Evolutionary conservation across 257 asterid species (phyloP).

Genomic region (Solanum pimpinellifolium): DNA sequence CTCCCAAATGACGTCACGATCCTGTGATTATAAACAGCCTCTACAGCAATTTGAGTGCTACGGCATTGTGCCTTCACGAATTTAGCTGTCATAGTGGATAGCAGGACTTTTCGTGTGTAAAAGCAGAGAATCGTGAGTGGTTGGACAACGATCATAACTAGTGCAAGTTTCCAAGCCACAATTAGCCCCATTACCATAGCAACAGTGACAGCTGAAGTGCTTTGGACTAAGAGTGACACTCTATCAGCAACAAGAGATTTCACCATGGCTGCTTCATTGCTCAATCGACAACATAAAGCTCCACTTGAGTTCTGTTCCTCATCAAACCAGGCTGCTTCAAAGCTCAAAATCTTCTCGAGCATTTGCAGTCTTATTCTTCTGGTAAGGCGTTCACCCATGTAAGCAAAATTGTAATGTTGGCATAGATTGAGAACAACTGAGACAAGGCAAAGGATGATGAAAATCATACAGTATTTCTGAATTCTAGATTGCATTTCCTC

Average conservation of each 20-base stretch:
- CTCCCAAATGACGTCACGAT: conserved; percentile 70
- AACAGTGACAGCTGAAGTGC: conserved; percentile 50
- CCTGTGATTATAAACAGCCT: conserved; percentile 67
- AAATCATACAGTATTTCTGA: conserved; percentile 34
- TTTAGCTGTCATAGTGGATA: conserved; percentile 48
- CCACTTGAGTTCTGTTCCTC: conserved; percentile 61
- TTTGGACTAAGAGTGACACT: conserved; percentile 49
- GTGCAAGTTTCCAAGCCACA: conserved; percentile 81
- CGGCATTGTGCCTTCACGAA: conserved; percentile 60
- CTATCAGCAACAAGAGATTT: conserved; percentile 78
- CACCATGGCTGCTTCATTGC: conserved; percentile 67
- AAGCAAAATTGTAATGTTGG: conserved; percentile 70
- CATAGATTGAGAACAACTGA: conserved; percentile 47
- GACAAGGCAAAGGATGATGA: conserved; percentile 41
- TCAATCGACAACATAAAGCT: conserved; percentile 45
- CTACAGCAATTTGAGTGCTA: conserved; percentile 73
- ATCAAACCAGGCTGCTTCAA: conserved; percentile 81
- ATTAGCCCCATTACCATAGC: conserved; percentile 59
- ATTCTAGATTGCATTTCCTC: conserved; percentile 51
- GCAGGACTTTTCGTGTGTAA: conserved; percentile 51
- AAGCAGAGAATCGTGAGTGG: conserved; percentile 70
- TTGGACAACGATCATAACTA: conserved; percentile 78
- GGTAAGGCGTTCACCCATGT: conserved; percentile 69
- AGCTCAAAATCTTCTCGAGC: conserved; percentile 54
- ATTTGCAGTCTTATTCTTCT: conserved; percentile 42